Conservation (phyloP, 371 early-diverging fungal species). For the Lichtheimia hyalospora region DNA sequence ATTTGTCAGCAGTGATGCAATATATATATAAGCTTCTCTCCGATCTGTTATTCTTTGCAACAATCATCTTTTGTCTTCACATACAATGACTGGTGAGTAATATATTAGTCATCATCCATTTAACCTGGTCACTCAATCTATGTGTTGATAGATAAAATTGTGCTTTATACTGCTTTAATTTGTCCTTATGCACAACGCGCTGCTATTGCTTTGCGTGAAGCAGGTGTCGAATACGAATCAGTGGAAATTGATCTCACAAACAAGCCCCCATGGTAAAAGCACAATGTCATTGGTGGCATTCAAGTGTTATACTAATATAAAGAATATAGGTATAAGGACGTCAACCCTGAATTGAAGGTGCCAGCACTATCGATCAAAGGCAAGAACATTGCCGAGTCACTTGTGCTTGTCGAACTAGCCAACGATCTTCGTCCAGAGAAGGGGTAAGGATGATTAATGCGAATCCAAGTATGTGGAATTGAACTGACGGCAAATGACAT, state of each 20-base stretch:
- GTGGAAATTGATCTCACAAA: constrained; percentile 63
- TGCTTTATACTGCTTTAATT: constrained; percentile 49
- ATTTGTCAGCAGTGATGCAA: no score
- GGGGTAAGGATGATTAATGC: constrained; percentile 29
- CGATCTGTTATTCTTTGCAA: no score
- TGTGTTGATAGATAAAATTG: constrained; percentile 21
- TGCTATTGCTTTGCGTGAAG: constrained; percentile 54
- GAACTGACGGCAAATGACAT: no score
- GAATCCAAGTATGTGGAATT: not conserved
- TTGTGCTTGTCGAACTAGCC: constrained; percentile 52
- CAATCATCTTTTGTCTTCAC: no score
- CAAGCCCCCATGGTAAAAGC: constrained; percentile 58
- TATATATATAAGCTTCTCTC: no score
- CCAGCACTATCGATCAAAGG: constrained; percentile 44
- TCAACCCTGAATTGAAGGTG: constrained; percentile 55
- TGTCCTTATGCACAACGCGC: constrained; percentile 71
- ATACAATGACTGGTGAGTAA: no score
- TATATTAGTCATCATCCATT: no score
- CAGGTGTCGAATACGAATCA: constrained; percentile 41
- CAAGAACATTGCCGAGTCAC: constrained; percentile 47
- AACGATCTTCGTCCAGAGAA: constrained; percentile 49
- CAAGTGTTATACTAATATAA: not conserved
- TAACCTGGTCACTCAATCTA: not conserved
- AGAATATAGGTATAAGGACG: constrained; percentile 36
- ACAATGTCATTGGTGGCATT: not conserved